Evolutionary conservation across 2,329 filamentous ascomycete genomes (phyloP).

Genomic region (Taxawa tesnikishii): DNA sequence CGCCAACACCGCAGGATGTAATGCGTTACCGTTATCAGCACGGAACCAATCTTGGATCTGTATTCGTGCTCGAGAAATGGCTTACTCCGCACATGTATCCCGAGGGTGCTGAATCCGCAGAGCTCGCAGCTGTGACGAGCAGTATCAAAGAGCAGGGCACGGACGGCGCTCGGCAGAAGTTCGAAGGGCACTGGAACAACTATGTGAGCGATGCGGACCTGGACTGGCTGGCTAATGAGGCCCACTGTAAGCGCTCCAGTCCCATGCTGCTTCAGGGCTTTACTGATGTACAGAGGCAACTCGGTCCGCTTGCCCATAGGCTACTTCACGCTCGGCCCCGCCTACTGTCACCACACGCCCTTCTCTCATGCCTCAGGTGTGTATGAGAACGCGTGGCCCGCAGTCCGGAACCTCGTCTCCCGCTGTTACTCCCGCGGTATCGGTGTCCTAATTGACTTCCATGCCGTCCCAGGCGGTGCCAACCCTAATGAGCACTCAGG

Average conservation of each 20-base stretch:
- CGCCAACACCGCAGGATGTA: conserved; percentile 27
- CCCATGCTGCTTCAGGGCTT: no score
- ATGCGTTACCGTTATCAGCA: conserved; percentile 47
- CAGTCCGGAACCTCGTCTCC: conserved; percentile 34
- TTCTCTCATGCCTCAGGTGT: conserved; percentile 38
- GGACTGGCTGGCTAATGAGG: conserved; percentile 38
- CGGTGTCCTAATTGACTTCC: conserved; percentile 45
- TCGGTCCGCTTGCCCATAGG: conserved; percentile 49
- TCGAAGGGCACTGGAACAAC: conserved; percentile 41
- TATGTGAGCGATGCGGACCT: conserved; percentile 40
- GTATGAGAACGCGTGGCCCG: conserved; percentile 42
- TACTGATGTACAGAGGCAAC: conserved; percentile 23
- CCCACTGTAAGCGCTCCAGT: conserved; percentile 27
- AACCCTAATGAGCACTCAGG: conserved; percentile 45
- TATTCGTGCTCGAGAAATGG: conserved; percentile 51
- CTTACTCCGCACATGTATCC: conserved; percentile 39
- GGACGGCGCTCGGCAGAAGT: conserved; percentile 35
- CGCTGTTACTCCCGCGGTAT: conserved; percentile 37
- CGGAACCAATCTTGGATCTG: conserved; percentile 45
- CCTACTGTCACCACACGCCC: conserved; percentile 37
- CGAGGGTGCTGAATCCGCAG: conserved; percentile 30
- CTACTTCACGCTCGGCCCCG: conserved; percentile 43
- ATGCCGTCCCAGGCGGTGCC: conserved; percentile 46
- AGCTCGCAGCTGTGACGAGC: conserved; percentile 39
- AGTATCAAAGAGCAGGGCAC: conserved; percentile 35